Evolutionary conservation across 441 rosid genomes (phyloP).

Genomic region (Populus hybrid): DNA sequence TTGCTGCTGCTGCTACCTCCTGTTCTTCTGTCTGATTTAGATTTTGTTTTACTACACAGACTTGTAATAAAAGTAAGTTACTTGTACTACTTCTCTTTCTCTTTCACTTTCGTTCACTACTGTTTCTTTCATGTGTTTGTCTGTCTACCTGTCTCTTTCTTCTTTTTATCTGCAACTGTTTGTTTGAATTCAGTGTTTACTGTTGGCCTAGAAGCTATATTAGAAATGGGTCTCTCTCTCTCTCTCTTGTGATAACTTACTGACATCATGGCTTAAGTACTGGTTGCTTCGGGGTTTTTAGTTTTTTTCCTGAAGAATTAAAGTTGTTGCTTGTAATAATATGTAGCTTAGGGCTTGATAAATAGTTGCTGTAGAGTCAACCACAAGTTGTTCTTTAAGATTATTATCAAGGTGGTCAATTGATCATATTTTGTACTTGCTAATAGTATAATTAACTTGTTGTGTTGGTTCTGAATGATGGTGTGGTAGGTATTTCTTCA

Average conservation of each 20-base stretch:
- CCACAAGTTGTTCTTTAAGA: too few species aligned
- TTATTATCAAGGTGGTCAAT: too few species aligned
- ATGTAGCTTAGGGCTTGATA: too few species aligned
- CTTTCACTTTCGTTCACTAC: neutral
- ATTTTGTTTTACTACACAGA: neutral
- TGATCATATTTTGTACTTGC: too few species aligned
- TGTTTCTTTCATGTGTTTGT: neutral
- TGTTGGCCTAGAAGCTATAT: neutral
- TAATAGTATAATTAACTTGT: too few species aligned
- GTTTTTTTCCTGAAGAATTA: too few species aligned
- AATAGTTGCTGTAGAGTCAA: too few species aligned
- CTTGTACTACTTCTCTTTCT: neutral
- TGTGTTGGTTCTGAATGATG: constrained; percentile 20
- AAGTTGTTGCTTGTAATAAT: too few species aligned
- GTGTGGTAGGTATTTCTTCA: constrained; percentile 38
- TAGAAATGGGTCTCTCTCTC: neutral
- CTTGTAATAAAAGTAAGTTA: neutral
- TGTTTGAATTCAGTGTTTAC: neutral
- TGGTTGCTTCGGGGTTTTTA: too few species aligned
- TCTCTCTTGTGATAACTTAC: too few species aligned
- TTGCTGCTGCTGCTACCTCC: neutral
- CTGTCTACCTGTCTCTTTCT: neutral
- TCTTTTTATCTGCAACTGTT: neutral
- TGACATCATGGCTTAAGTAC: too few species aligned
- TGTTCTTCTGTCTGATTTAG: neutral